phyloP scores from a whole-genome alignment of 495 filamentous ascomycete genomes.

The Penicillium maclennaniae region DNA sequence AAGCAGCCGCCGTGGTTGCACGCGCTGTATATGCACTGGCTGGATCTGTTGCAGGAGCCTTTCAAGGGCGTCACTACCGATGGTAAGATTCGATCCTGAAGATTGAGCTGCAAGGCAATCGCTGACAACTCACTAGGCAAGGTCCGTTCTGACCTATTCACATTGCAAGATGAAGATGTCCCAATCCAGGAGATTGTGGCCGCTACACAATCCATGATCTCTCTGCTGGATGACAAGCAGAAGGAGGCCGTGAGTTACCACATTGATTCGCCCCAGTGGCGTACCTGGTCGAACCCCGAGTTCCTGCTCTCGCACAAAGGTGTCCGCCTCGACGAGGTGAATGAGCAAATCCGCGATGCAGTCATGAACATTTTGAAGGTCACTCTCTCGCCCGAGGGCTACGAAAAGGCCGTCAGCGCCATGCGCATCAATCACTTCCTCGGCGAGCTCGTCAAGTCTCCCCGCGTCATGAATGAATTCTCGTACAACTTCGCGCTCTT shows the following conservation, averaged over 20 bases:
- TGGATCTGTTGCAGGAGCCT: slow-evolving; percentile 60
- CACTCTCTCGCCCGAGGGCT: slow-evolving; percentile 64
- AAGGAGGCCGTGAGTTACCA: slow-evolving; percentile 48
- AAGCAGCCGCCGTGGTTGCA: slow-evolving; percentile 66
- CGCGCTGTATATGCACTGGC: slow-evolving; percentile 62
- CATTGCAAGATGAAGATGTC: slow-evolving; percentile 57
- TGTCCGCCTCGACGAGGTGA: slow-evolving; percentile 60
- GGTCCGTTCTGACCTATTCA: slow-evolving; percentile 54
- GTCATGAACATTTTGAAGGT: slow-evolving; percentile 51
- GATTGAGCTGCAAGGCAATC: not conserved
- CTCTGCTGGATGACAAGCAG: slow-evolving; percentile 45
- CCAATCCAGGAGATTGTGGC: slow-evolving; percentile 53
- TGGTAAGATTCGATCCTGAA: slow-evolving; percentile 38
- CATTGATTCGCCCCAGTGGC: slow-evolving; percentile 68
- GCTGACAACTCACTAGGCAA: slow-evolving; percentile 35
- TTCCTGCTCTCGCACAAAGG: slow-evolving; percentile 61
- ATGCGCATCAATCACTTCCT: slow-evolving; percentile 80
- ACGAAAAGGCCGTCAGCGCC: slow-evolving; percentile 62
- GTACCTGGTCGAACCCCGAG: slow-evolving; percentile 74
- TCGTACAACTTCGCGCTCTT: slow-evolving; percentile 73
- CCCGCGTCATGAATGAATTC: slow-evolving; percentile 64
- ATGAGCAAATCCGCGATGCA: slow-evolving; percentile 35
- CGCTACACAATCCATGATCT: slow-evolving; percentile 41
- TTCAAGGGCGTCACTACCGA: slow-evolving; percentile 69
- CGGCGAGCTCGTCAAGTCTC: slow-evolving; percentile 59